These are phyloP conservation scores for Zygosaccharomyces lentus DNA, from an alignment of 805 yeast species.

Conservation along the genomic window DNA sequence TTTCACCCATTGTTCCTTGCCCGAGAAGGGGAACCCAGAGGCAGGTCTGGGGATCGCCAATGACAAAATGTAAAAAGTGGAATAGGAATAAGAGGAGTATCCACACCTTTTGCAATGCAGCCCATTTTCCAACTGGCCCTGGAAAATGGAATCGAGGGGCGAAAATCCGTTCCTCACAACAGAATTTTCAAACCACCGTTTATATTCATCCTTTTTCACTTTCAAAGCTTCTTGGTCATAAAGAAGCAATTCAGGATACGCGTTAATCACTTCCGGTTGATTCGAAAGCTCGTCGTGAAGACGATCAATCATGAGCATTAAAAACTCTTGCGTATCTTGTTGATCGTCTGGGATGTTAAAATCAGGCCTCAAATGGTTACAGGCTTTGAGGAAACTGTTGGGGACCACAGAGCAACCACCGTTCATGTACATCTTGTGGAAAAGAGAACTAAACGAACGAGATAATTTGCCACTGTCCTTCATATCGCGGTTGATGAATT, in stretches of 20 bases:
- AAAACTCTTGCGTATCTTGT: constrained; percentile 77
- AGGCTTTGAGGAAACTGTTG: constrained; percentile 51
- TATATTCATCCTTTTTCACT: constrained; percentile 46
- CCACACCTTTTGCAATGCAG: constrained; percentile 64
- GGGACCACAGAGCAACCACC: constrained; percentile 65
- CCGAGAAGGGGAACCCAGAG: constrained; percentile 24
- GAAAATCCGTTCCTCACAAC: constrained; percentile 57
- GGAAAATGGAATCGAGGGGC: constrained; percentile 61
- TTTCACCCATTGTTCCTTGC: constrained; percentile 34
- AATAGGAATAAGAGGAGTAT: constrained; percentile 52
- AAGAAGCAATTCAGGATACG: constrained; percentile 37
- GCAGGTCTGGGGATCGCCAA: constrained; percentile 51
- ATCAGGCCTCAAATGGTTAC: constrained; percentile 57
- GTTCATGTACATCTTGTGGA: constrained; percentile 52
- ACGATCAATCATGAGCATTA: constrained; percentile 60
- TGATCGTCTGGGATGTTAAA: constrained; percentile 68
- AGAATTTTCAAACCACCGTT: constrained; percentile 55
- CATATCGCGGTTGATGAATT: constrained; percentile 38
- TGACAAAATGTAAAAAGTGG: constrained; percentile 59
- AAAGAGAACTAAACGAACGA: constrained; percentile 49
- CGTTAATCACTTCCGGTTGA: constrained; percentile 36
- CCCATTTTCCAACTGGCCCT: constrained; percentile 67
- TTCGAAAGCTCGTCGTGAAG: constrained; percentile 61
- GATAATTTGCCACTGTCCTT: constrained; percentile 36
- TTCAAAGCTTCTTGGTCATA: constrained; percentile 30